These are phyloP conservation scores for Claviceps citrina DNA, from an alignment of 2,329 filamentous ascomycete species.

Conservation along the genomic window DNA sequence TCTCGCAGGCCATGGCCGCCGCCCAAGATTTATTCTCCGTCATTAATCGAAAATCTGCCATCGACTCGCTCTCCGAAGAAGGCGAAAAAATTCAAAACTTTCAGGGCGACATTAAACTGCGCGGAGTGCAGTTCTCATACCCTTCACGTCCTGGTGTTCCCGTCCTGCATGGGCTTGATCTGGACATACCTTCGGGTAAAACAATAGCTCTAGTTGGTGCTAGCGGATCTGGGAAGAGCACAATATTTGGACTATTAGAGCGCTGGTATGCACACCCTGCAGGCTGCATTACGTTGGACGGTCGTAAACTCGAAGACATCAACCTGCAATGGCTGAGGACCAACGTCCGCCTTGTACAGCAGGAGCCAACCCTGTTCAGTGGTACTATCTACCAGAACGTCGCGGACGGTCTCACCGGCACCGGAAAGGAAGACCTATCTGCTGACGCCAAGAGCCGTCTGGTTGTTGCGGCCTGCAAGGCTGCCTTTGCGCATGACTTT, in stretches of 20 bases:
- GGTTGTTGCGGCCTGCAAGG: conserved; percentile 31
- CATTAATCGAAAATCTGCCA: conserved; percentile 28
- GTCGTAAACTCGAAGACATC: conserved; percentile 24
- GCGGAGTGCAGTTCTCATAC: conserved; percentile 37
- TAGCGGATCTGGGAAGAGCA: conserved; percentile 44
- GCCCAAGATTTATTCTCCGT: conserved; percentile 31
- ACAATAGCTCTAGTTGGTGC: conserved; percentile 41
- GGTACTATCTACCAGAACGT: conserved; percentile 39
- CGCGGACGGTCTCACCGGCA: conserved; percentile 25
- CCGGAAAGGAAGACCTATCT: conserved; percentile 12
- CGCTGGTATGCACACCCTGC: conserved; percentile 40
- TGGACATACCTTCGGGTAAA: conserved; percentile 29
- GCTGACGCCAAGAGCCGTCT: conserved; percentile 26
- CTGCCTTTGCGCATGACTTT: conserved; percentile 39
- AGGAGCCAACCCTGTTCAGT: conserved; percentile 39
- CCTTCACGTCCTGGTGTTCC: conserved; percentile 37
- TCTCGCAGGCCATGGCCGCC: conserved; percentile 31
- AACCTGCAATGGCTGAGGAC: conserved; percentile 38
- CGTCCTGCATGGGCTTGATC: conserved; percentile 26
- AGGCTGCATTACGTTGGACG: conserved; percentile 30
- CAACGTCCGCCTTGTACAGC: conserved; percentile 35
- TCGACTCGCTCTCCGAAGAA: conserved; percentile 26
- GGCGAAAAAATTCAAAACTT: conserved; percentile 18
- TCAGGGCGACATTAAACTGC: conserved; percentile 31
- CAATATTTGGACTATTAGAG: conserved; percentile 40